Evolutionary conservation across 208 protist species (phyloP).

Genomic region (Lotmaria passim): DNA sequence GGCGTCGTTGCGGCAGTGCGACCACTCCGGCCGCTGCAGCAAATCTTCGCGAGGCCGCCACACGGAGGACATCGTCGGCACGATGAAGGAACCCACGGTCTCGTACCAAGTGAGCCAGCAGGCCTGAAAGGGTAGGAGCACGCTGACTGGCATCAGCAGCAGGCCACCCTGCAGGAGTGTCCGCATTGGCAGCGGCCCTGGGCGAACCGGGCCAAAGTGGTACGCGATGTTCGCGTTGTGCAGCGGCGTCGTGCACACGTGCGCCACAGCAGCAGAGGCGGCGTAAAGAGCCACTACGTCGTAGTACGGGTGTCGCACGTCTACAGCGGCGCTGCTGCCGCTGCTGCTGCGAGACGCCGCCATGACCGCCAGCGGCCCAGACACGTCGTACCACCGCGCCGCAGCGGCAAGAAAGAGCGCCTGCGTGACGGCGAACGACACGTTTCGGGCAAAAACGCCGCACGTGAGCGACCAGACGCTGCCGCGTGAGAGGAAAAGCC

Average conservation of each 20-base stretch:
- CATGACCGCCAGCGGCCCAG: conserved; percentile 11
- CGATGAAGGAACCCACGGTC: conserved; percentile 65
- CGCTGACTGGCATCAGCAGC: conserved; percentile 37
- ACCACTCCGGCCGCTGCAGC: conserved; percentile 51
- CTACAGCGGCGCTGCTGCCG: conserved; percentile 25
- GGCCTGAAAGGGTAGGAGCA: conserved; percentile 64
- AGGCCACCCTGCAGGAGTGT: conserved; percentile 44
- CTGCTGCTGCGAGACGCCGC: conserved; percentile 8
- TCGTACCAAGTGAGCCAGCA: conserved; percentile 84
- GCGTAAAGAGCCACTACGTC: conserved; percentile 45
- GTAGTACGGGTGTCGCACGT: conserved; percentile 83
- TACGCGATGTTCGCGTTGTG: conserved; percentile 58
- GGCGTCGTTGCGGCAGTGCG: conserved; percentile 63
- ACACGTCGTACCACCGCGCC: conserved; percentile 8
- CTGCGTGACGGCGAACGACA: conserved; percentile 57
- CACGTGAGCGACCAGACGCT: conserved; percentile 76
- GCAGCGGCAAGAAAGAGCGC: conserved; percentile 21
- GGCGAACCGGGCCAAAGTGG: conserved; percentile 67
- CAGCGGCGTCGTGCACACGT: conserved; percentile 58
- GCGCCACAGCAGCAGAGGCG: conserved; percentile 47
- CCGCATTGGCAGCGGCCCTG: conserved; percentile 46
- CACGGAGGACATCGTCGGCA: conserved; percentile 74
- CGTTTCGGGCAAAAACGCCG: conserved; percentile 45
- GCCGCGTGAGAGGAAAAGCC: conserved; percentile 71
- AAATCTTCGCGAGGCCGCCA: conserved; percentile 62